A percentile compares a stretch with the other conserved stretches of the same genome.
phyloP scores from a whole-genome alignment of 352 stramenopile genomes.

The Peronospora destructor region DNA sequence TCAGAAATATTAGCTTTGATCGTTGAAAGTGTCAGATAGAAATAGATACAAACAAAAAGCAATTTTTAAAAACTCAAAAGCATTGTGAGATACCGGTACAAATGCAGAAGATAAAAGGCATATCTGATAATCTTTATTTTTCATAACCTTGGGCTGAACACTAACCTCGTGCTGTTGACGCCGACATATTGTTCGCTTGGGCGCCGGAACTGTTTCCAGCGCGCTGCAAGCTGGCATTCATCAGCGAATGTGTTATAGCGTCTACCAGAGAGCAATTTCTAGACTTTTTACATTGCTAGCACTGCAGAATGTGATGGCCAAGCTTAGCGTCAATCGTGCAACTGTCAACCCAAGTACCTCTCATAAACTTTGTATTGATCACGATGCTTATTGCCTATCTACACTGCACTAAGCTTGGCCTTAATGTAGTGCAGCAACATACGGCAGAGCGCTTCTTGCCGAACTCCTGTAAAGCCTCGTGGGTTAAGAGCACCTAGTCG shows the following conservation, averaged over 20 bases:
- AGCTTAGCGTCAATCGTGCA: background rate
- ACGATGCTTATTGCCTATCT: conserved; percentile 7
- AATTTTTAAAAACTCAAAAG: no score
- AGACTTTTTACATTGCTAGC: background rate
- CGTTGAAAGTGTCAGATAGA: no score
- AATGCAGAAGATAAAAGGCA: no score
- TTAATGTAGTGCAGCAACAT: conserved; percentile 77
- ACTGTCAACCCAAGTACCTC: conserved; percentile 1
- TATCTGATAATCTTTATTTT: no score
- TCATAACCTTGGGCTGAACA: no score
- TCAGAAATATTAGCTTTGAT: no score
- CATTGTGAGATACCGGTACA: no score
- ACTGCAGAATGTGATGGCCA: conserved; percentile 6
- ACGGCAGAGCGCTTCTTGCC: conserved; percentile 48
- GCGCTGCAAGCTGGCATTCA: conserved; percentile 55
- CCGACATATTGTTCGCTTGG: conserved; percentile 87
- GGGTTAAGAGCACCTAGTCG: conserved; percentile 57
- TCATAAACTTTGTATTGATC: background rate
- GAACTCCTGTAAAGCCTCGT: conserved; percentile 56
- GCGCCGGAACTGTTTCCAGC: conserved; percentile 68
- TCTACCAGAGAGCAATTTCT: conserved; percentile 18
- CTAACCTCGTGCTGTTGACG: background rate
- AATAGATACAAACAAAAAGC: no score
- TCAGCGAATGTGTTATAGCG: conserved; percentile 35
- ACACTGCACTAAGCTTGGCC: conserved; percentile 32